phyloP scores from a whole-genome alignment of 495 filamentous ascomycete species.

The Sordaria brevicollis region DNA sequence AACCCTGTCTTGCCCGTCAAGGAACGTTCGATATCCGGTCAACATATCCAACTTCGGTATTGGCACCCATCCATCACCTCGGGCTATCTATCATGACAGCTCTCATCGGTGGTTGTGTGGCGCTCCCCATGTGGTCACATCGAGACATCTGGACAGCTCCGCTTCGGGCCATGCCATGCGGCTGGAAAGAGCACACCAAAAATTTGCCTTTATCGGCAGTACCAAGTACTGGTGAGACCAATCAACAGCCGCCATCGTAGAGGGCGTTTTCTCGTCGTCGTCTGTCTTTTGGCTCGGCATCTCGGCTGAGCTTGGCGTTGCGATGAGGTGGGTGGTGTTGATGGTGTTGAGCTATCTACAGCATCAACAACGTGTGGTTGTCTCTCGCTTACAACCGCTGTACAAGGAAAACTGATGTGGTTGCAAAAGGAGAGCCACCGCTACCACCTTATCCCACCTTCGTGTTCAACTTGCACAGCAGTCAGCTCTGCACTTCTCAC shows the following conservation, averaged over 20 bases:
- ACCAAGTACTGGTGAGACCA: neutral
- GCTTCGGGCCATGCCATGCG: neutral
- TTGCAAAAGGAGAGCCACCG: neutral
- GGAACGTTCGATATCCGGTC: neutral
- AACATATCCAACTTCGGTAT: neutral
- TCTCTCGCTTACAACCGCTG: neutral
- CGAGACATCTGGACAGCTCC: neutral
- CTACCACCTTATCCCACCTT: neutral
- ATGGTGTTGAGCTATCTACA: neutral
- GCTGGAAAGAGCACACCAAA: neutral
- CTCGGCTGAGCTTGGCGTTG: neutral
- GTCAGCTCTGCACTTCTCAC: neutral
- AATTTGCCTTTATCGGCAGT: neutral
- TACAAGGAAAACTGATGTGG: too few relatives aligned
- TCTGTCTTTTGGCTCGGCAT: neutral
- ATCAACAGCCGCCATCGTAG: neutral
- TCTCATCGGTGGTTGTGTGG: neutral
- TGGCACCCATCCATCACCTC: neutral
- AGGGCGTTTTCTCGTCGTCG: neutral
- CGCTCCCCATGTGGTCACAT: neutral
- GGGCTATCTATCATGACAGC: neutral
- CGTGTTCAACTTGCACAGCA: neutral
- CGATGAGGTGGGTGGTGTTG: neutral
- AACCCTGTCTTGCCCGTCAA: too few relatives aligned
- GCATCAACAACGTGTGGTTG: neutral